A percentile compares a stretch with the other conserved stretches of the same genome.
Conservation (phyloP, 2,329 filamentous ascomycete genomes). For the Helotiales sp. region DNA sequence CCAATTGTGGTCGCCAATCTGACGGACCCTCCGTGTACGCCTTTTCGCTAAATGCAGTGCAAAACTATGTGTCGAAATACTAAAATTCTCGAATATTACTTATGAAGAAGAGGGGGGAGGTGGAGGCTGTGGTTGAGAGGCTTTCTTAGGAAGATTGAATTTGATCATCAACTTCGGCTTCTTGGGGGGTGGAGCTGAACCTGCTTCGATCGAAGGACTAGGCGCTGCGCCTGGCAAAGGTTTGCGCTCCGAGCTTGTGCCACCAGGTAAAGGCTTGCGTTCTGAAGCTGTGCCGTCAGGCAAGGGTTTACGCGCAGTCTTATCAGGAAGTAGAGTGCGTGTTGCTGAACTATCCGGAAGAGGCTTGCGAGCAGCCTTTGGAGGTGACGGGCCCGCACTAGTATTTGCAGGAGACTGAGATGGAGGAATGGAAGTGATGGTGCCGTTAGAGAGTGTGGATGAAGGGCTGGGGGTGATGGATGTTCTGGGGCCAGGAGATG, state of each 20-base stretch:
- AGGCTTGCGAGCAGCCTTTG: neutral
- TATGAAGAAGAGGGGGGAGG: neutral
- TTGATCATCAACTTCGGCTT: neutral
- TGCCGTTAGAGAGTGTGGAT: constrained; percentile 5
- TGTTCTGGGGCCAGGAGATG: constrained; percentile 18
- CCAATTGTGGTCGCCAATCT: neutral
- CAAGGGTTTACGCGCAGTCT: neutral
- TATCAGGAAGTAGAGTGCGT: neutral
- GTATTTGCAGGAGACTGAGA: constrained; percentile 7
- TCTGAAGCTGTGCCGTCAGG: neutral
- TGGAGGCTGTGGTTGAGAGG: neutral
- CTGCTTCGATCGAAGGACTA: neutral
- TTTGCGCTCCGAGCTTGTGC: constrained; percentile 10
- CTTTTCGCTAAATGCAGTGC: constrained; percentile 31
- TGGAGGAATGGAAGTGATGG: neutral
- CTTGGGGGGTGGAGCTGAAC: neutral
- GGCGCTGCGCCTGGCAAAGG: constrained; percentile 18
- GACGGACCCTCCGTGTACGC: constrained; percentile 15
- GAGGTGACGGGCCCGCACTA: neutral
- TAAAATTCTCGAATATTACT: neutral
- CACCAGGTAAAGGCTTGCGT: neutral
- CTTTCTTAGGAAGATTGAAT: neutral
- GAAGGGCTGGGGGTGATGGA: constrained; percentile 15
- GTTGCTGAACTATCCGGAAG: neutral
- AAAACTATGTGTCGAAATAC: constrained; percentile 1